phyloP scores from a whole-genome alignment of 2,329 filamentous ascomycete genomes.

The Harringtonia aguacate region DNA sequence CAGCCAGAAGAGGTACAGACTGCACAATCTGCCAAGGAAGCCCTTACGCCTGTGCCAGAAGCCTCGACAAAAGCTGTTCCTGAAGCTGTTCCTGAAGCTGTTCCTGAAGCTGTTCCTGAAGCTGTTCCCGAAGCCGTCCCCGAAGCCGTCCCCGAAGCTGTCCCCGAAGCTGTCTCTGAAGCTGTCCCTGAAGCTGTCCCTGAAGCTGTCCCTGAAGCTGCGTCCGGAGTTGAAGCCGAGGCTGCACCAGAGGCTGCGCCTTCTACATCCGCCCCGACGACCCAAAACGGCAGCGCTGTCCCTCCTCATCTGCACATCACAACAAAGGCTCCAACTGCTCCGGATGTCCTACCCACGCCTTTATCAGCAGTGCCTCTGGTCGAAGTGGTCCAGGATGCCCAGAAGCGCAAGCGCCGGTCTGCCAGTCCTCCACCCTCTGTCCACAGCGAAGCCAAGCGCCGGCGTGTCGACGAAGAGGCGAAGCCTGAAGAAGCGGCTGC shows the following conservation, averaged over 20 bases:
- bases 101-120: too few relatives aligned
- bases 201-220: too few relatives aligned
- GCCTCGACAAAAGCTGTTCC: too few relatives aligned
- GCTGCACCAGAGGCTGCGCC: not conserved
- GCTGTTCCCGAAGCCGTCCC: too few relatives aligned
- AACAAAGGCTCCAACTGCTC: not conserved
- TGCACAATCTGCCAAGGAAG: not conserved
- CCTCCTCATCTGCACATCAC: too few relatives aligned
- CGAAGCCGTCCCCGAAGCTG: too few relatives aligned
- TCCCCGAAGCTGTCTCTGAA: too few relatives aligned
- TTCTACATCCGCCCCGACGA: not conserved
- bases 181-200: not conserved
- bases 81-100: too few relatives aligned
- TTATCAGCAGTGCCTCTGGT: not conserved
- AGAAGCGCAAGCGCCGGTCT: constrained; percentile 58
- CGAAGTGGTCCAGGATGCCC: constrained; percentile 16
- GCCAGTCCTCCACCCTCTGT: constrained; percentile 43
- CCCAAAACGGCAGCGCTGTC: too few relatives aligned
- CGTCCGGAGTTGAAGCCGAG: not conserved
- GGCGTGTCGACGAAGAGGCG: constrained; percentile 13
- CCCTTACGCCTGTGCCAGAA: too few relatives aligned
- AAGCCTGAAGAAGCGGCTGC: constrained; percentile 15
- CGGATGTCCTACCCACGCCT: not conserved
- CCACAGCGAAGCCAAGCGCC: constrained; percentile 25
- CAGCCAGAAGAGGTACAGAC: not conserved